Conservation (phyloP, 805 yeast genomes). For the Scheffersomyces amazonensis region DNA sequence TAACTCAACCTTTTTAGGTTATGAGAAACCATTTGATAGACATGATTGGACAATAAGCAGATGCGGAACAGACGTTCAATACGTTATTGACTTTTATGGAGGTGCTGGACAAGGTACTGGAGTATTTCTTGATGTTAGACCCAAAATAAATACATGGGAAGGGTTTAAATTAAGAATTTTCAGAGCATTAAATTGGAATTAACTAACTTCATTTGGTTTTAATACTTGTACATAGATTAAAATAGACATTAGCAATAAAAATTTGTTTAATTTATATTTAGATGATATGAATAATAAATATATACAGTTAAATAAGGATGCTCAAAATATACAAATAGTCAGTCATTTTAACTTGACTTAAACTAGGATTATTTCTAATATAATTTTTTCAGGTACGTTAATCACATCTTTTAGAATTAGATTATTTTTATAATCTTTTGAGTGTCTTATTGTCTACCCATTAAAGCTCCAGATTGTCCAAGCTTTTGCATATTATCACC, state of each 20-base stretch:
- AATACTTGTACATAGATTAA: too few species aligned
- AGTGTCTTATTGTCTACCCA: constrained; percentile 41
- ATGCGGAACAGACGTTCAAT: constrained; percentile 80
- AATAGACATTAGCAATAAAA: too few species aligned
- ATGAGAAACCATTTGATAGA: constrained; percentile 84
- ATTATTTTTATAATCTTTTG: too few species aligned
- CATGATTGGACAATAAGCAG: constrained; percentile 92
- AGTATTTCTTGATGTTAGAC: constrained; percentile 85
- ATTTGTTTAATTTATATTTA: too few species aligned
- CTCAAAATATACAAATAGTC: too few species aligned
- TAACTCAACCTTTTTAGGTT: constrained; percentile 63
- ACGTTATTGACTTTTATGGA: constrained; percentile 88
- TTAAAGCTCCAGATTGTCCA: constrained; percentile 45
- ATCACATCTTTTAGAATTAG: too few species aligned
- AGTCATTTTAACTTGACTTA: too few species aligned
- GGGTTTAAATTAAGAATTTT: constrained; percentile 70
- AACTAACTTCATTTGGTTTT: too few species aligned
- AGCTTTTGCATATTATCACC: constrained; percentile 67
- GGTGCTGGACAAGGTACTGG: constrained; percentile 38
- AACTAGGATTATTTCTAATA: too few species aligned
- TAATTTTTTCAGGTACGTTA: too few species aligned
- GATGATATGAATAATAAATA: too few species aligned
- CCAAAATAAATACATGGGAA: constrained; percentile 78
- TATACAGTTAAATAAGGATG: too few species aligned
- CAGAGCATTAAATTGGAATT: constrained; percentile 54